Percentiles rank a stretch among this genome's conserved stretches.
These are phyloP conservation scores for Macrophomina tecta DNA, from an alignment of 2,329 filamentous ascomycete species.

Conservation along the genomic window DNA sequence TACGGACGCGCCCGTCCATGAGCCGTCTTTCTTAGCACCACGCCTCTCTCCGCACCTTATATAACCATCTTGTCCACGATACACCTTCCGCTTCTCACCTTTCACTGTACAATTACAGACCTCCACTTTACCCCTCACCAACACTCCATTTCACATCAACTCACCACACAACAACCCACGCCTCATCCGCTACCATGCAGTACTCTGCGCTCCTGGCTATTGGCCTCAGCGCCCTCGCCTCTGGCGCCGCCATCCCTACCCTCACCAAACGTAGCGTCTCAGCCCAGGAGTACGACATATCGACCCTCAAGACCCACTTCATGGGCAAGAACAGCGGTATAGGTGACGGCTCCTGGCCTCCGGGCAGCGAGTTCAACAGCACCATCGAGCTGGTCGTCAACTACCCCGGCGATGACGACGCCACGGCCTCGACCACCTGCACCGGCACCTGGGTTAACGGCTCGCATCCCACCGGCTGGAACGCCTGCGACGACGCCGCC, in stretches of 20 bases:
- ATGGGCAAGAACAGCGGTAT: slow-evolving; percentile 36
- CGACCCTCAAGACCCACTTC: slow-evolving; percentile 37
- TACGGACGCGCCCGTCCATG: no score
- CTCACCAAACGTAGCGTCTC: slow-evolving; percentile 26
- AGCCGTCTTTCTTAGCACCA: no score
- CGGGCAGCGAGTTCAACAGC: slow-evolving; percentile 32
- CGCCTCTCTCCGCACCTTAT: no score
- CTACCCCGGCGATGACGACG: neutral
- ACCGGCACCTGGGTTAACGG: slow-evolving; percentile 26
- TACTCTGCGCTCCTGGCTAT: neutral
- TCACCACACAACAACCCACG: neutral
- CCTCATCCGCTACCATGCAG: slow-evolving; percentile 1
- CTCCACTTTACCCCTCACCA: neutral
- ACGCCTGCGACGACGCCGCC: slow-evolving; percentile 7
- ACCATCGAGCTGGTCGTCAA: slow-evolving; percentile 36
- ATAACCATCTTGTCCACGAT: neutral
- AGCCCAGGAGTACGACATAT: slow-evolving; percentile 30
- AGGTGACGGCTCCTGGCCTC: slow-evolving; percentile 36
- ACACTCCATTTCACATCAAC: neutral
- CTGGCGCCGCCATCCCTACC: neutral
- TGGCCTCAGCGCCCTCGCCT: neutral
- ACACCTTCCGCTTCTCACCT: neutral
- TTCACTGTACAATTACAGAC: neutral
- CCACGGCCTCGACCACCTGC: slow-evolving; percentile 30
- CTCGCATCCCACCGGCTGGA: slow-evolving; percentile 9